Base-by-base conservation (phyloP, 2,329 filamentous ascomycete genomes). In the Colletotrichum euphorbiae region DNA sequence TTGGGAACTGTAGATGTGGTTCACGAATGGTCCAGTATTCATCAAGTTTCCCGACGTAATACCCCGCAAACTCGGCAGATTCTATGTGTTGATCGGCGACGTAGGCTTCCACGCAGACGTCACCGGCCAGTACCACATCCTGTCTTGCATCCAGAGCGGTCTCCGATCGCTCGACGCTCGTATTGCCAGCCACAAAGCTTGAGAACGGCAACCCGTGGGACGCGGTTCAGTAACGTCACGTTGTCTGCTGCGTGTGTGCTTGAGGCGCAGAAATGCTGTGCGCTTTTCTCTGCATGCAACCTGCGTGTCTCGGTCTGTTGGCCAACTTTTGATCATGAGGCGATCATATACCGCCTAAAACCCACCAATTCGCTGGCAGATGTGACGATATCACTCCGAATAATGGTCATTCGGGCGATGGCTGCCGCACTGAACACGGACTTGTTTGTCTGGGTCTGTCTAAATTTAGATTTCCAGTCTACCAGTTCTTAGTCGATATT, bases 101-200 rank as follows among this genome's bases (percentile, higher is more conserved):
- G 46, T 51, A 51, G 45, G 28, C 58, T 62, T 24, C 43, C 58
- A 62, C 48, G 58, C 7, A 54, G 21, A 62, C 58, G 46, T 62
- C 46, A 62, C 58, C 17, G n/a, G 48, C 21, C 33, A 54, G 58
- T 43, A 8, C 38, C 24, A 62, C 38, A 51, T 54, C 33, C 48
- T 42, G 28, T 21, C 46, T 31, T 42, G 13, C 8, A 38, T 28
- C 31, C 19, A 28, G 17, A n/a, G 21, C 33, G 7, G 17, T 3
- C 45, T 60, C 33, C 33, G 45, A 40, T 52, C 36, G 28, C 46
- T 54, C 51, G 36, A 43, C 36, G 28, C 46, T 54, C 51, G 36
- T 62, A 17, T 43, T 33, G 57, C 21, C 28, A 33, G 58, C 46
- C 58, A 13, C 36, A 33, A 54, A 62, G 46, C 38, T 62, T 62